Evolutionary conservation across 768 basidiomycete species (phyloP).

Genomic region (Boletellus ananas): DNA sequence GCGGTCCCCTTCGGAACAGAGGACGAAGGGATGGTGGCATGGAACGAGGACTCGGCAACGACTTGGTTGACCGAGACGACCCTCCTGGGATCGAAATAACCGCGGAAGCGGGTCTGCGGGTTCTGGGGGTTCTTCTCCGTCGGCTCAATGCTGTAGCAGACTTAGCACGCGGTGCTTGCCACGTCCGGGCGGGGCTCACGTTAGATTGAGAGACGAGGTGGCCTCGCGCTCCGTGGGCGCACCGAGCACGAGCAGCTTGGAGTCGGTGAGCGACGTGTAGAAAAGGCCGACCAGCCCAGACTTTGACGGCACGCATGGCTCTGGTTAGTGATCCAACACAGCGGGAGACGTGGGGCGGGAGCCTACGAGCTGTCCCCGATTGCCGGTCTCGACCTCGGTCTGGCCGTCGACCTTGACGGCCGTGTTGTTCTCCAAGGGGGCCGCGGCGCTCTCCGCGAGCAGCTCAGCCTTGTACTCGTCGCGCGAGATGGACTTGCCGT

Average conservation of each 20-base stretch:
- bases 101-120: constrained; percentile 16
- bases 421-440: constrained; percentile 8
- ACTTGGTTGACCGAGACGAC: constrained; percentile 33
- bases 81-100: constrained; percentile 35
- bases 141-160: constrained; percentile 23
- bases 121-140: constrained; percentile 26
- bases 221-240: constrained; percentile 30
- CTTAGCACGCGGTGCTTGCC: background rate
- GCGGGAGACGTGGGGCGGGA: background rate
- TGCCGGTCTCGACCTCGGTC: constrained; percentile 26
- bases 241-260: constrained; percentile 32
- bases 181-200: constrained; percentile 23
- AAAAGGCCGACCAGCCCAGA: constrained; percentile 35
- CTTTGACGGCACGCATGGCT: constrained; percentile 2
- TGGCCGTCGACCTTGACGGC: constrained; percentile 23
- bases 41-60: constrained; percentile 23
- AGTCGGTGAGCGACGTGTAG: constrained; percentile 34
- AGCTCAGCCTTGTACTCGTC: constrained; percentile 39
- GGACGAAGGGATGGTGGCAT: constrained; percentile 21
- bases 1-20: constrained; percentile 16
- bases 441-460: constrained; percentile 26
- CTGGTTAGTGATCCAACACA: background rate
- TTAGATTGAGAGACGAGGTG: constrained; percentile 38
- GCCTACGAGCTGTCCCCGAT: constrained; percentile 26
- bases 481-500: constrained; percentile 37